phyloP scores from a whole-genome alignment of 2,329 filamentous ascomycete genomes.

The Phialemoniopsis sp. region DNA sequence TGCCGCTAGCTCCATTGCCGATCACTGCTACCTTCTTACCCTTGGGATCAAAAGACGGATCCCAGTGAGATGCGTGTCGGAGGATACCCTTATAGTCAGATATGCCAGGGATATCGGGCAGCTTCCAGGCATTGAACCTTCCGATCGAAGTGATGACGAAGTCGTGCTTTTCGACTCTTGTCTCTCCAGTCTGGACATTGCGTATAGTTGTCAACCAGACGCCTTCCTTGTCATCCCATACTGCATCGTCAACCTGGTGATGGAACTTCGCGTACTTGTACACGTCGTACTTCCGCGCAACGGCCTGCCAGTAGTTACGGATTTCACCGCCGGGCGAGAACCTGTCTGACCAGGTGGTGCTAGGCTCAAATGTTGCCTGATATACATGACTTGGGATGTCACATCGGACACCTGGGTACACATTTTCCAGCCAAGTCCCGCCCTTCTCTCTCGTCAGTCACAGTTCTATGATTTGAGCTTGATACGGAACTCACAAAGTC shows the following conservation, averaged over 20 bases:
- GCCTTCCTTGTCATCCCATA: slow-evolving; percentile 47
- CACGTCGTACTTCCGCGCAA: slow-evolving; percentile 61
- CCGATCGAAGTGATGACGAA: slow-evolving; percentile 61
- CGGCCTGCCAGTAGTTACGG: slow-evolving; percentile 57
- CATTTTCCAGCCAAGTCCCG: slow-evolving; percentile 50
- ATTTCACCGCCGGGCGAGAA: slow-evolving; percentile 67
- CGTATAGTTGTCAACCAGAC: slow-evolving; percentile 51
- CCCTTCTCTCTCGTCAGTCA: slow-evolving; percentile 24
- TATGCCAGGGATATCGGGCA: slow-evolving; percentile 58
- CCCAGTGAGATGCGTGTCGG: slow-evolving; percentile 59
- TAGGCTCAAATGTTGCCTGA: slow-evolving; percentile 63
- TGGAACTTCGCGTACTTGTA: slow-evolving; percentile 53
- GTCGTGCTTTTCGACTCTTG: slow-evolving; percentile 45
- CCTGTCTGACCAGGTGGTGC: slow-evolving; percentile 64
- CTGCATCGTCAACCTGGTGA: slow-evolving; percentile 48
- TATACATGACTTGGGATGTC: slow-evolving; percentile 69
- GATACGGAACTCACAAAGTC: slow-evolving; percentile 52
- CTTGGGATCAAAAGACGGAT: slow-evolving; percentile 40
- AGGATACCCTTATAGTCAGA: slow-evolving; percentile 49
- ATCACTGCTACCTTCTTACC: slow-evolving; percentile 54
- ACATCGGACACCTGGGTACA: slow-evolving; percentile 63
- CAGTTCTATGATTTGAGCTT: background rate
- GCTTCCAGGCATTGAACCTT: slow-evolving; percentile 61
- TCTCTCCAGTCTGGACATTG: slow-evolving; percentile 23
- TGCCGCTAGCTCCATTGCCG: slow-evolving; percentile 59